Conservation (phyloP, 345 rosid genomes). For the Citrus sinensis region DNA sequence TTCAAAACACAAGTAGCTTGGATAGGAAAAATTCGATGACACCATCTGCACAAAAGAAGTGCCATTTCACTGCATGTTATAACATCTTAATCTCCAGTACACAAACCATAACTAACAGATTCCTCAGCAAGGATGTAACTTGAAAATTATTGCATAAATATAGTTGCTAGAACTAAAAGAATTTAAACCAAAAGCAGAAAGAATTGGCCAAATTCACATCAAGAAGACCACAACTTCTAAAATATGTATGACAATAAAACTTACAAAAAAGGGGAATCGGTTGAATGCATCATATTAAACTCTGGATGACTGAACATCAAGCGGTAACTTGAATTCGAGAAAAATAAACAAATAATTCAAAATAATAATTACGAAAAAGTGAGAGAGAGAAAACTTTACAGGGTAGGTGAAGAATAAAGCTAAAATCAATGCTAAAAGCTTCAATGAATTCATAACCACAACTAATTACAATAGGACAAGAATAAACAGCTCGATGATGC, state of each 20-base stretch:
- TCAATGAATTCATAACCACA: not conserved
- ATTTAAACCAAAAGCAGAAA: not conserved
- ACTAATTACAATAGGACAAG: not conserved
- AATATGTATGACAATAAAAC: not conserved
- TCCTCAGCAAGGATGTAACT: not conserved
- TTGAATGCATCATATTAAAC: not conserved
- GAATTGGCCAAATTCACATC: not conserved
- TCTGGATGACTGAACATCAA: not conserved
- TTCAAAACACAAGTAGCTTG: conserved; percentile 80
- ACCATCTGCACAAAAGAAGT: conserved; percentile 66
- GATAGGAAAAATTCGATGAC: conserved; percentile 89
- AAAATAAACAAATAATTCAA: not conserved
- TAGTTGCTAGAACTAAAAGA: not conserved
- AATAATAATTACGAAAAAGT: not conserved
- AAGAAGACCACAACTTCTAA: not conserved
- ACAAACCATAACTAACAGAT: not conserved
- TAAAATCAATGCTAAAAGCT: not conserved
- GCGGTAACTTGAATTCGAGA: not conserved
- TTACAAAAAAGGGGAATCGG: not conserved
- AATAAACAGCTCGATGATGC: not conserved
- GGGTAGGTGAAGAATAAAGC: no score
- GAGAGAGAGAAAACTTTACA: not conserved
- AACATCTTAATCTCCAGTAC: not conserved
- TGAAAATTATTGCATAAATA: not conserved
- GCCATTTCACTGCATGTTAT: conserved; percentile 4